Conservation (phyloP, 2,329 filamentous ascomycete genomes). For the Epichloe gansuensis region DNA sequence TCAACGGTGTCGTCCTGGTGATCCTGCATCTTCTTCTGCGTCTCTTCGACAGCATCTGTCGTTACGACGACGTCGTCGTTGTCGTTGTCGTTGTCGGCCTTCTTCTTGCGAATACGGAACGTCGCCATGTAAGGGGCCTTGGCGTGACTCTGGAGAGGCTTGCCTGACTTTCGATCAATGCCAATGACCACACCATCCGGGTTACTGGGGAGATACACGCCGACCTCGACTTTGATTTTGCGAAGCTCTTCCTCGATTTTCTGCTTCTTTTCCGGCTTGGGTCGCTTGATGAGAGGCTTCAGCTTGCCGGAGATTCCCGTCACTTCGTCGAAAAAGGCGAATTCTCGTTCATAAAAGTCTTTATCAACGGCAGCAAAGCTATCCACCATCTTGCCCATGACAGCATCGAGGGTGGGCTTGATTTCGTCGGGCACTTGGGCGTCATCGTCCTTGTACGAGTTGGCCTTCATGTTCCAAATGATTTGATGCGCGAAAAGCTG, state of each 20-base stretch:
- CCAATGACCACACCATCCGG: slow-evolving; percentile 95
- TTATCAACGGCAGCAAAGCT: slow-evolving; percentile 71
- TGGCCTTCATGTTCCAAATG: slow-evolving; percentile 99
- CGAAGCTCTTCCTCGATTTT: slow-evolving; percentile 98
- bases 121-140: slow-evolving; percentile 99
- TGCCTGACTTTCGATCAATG: slow-evolving; percentile 95
- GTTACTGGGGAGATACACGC: slow-evolving; percentile 93
- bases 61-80: not conserved
- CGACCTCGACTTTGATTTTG: slow-evolving; percentile 93
- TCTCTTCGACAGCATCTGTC: slow-evolving; percentile 31
- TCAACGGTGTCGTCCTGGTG: slow-evolving; percentile 54
- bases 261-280: slow-evolving; percentile 94
- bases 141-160: slow-evolving; percentile 92
- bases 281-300: slow-evolving; percentile 79
- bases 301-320: slow-evolving; percentile 92
- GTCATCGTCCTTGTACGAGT: slow-evolving; percentile 95
- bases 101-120: slow-evolving; percentile 85
- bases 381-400: slow-evolving; percentile 70
- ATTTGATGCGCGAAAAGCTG: slow-evolving; percentile 98
- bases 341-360: slow-evolving; percentile 86
- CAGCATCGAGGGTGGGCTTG: slow-evolving; percentile 84
- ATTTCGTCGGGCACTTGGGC: slow-evolving; percentile 78
- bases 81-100: slow-evolving; percentile 17
- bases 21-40: slow-evolving; percentile 7
- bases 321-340: slow-evolving; percentile 95